phyloP scores from a whole-genome alignment of 2,329 filamentous ascomycete genomes.

The Trichoderma brevicompactum region DNA sequence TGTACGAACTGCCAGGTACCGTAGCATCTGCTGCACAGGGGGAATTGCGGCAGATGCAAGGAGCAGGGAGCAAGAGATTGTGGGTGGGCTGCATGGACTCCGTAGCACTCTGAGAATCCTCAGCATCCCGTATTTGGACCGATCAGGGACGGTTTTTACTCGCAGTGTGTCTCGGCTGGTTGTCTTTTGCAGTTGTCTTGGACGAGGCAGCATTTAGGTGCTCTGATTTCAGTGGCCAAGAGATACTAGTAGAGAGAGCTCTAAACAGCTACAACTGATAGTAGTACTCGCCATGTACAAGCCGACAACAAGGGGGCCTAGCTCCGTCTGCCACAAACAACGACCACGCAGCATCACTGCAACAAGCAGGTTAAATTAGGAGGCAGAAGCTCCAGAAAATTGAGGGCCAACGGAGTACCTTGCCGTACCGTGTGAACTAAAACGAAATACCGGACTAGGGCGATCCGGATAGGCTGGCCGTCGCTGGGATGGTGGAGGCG shows the following conservation, averaged over 20 bases:
- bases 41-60: constrained; percentile 29
- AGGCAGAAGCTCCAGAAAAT: constrained; percentile 14
- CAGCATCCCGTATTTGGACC: too few species aligned
- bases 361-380: constrained; percentile 16
- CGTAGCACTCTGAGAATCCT: background rate
- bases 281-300: too few species aligned
- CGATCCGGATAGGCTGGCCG: constrained; percentile 31
- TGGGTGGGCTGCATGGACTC: constrained; percentile 16
- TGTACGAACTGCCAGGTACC: constrained; percentile 27
- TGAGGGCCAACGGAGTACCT: constrained; percentile 12
- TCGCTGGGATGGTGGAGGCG: constrained; percentile 26
- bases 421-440: constrained; percentile 24
- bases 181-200: too few species aligned
- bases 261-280: too few species aligned
- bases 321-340: background rate
- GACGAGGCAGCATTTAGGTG: too few species aligned
- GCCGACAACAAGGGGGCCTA: too few species aligned
- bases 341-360: background rate
- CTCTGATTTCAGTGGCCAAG: too few species aligned
- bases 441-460: constrained; percentile 7
- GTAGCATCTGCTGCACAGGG: constrained; percentile 21
- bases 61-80: constrained; percentile 18
- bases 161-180: too few species aligned
- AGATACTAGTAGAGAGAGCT: too few species aligned
- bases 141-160: too few species aligned